Conservation (phyloP, 2,329 filamentous ascomycete species). For the Cordyceps militaris region DNA sequence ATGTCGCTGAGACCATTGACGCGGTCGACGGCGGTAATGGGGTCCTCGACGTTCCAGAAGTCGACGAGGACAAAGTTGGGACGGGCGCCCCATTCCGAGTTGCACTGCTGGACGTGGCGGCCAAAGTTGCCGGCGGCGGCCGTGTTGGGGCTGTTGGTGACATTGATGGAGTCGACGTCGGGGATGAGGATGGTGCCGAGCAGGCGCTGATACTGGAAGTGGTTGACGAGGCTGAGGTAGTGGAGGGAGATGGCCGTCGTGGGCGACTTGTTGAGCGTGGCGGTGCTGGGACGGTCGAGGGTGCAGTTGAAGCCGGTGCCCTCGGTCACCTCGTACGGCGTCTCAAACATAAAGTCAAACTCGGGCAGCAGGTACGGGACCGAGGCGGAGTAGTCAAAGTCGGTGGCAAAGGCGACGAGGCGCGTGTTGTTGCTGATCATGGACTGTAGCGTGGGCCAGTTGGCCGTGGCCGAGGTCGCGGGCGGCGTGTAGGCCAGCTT, state of each 20-base stretch:
- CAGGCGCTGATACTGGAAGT: conserved; percentile 63
- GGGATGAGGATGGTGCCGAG: conserved; percentile 52
- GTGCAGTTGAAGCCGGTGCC: conserved; percentile 64
- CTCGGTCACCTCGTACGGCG: conserved; percentile 55
- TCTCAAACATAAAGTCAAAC: conserved; percentile 66
- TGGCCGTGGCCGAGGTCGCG: conserved; percentile 31
- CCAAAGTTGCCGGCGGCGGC: conserved; percentile 46
- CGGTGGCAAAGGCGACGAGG: conserved; percentile 63
- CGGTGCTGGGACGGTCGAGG: conserved; percentile 53
- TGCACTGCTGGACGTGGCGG: conserved; percentile 46
- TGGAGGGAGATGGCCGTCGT: conserved; percentile 48
- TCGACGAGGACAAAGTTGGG: conserved; percentile 75
- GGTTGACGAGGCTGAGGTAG: conserved; percentile 69
- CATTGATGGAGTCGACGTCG: conserved; percentile 50
- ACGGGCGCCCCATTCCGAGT: conserved; percentile 48
- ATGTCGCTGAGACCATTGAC: conserved; percentile 50
- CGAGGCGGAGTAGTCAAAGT: conserved; percentile 33
- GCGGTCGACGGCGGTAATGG: conserved; percentile 60
- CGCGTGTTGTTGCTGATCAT: conserved; percentile 60
- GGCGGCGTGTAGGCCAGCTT: conserved; percentile 53
- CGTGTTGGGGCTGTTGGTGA: conserved; percentile 58
- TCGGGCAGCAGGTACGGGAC: conserved; percentile 56
- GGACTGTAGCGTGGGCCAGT: conserved; percentile 65
- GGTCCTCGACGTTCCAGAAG: conserved; percentile 67
- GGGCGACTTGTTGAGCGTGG: conserved; percentile 34